Conservation (phyloP, 495 filamentous ascomycete genomes). For the Eremomyces bilateralis region DNA sequence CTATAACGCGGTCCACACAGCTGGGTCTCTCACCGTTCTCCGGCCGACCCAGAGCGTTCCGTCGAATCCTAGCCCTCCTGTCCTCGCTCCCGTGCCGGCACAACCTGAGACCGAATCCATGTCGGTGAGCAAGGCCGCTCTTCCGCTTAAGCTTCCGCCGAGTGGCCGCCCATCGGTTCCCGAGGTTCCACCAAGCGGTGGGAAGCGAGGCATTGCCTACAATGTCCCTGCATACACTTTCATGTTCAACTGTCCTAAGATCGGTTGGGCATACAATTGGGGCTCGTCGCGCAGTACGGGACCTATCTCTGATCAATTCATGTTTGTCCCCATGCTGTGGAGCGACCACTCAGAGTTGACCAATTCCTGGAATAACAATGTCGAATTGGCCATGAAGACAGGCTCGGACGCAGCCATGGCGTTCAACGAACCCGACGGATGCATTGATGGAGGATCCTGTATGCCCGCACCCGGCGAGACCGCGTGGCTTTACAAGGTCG, state of each 20-base stretch:
- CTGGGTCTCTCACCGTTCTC: too few species aligned
- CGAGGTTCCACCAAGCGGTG: too few species aligned
- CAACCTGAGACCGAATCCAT: too few species aligned
- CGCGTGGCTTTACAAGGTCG: not conserved
- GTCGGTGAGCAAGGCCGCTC: too few species aligned
- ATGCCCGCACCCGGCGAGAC: not conserved
- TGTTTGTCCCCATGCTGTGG: constrained; percentile 7
- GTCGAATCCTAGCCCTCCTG: too few species aligned
- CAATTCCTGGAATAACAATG: not conserved
- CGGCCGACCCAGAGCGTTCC: too few species aligned
- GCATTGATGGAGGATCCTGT: not conserved
- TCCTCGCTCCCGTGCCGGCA: too few species aligned
- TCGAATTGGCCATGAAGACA: not conserved
- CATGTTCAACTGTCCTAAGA: constrained; percentile 1
- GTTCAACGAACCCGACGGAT: not conserved
- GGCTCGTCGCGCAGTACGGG: too few species aligned
- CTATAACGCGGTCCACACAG: too few species aligned
- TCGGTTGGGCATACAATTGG: constrained; percentile 9
- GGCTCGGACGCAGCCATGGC: not conserved
- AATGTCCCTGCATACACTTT: constrained; percentile 1
- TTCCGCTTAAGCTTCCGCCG: too few species aligned
- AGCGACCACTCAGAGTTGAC: not conserved
- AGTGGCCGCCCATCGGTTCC: too few species aligned
- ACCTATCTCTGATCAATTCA: not conserved
- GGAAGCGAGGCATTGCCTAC: constrained; percentile 8